Conservation (phyloP, 352 stramenopile species). For the Pythium brachiatum region DNA sequence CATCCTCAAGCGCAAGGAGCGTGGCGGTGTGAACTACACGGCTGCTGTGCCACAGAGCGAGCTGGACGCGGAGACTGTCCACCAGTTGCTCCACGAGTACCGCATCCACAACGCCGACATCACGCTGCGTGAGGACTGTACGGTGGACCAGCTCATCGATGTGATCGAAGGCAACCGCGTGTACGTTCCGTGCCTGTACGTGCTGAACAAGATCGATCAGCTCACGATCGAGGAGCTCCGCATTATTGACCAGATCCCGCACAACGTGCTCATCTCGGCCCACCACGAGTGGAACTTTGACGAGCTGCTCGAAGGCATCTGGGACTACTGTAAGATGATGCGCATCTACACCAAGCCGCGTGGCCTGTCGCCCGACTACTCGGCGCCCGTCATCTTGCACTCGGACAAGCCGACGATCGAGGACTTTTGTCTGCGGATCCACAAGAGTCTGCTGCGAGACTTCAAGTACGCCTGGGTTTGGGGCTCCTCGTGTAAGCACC, state of each 20-base stretch:
- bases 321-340: constrained; percentile 98
- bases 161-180: constrained; percentile 98
- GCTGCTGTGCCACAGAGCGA: constrained; percentile 90
- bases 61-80: constrained; percentile 93
- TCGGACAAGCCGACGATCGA: constrained; percentile 94
- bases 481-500: constrained; percentile 97
- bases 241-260: constrained; percentile 97
- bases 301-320: constrained; percentile 95
- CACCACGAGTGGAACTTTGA: constrained; percentile 99
- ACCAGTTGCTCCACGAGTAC: constrained; percentile 97
- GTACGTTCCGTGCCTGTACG: constrained; percentile 98
- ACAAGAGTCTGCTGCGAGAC: constrained; percentile 86
- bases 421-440: constrained; percentile 95
- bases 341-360: constrained; percentile 98
- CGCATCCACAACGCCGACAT: constrained; percentile 98
- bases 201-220: constrained; percentile 99
- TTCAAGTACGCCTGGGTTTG: constrained; percentile 98
- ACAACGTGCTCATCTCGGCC: constrained; percentile 97
- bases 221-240: constrained; percentile 98
- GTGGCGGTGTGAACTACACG: constrained; percentile 97
- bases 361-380: constrained; percentile 95
- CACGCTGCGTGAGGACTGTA: constrained; percentile 94
- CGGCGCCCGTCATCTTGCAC: constrained; percentile 97
- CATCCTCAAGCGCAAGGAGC: constrained; percentile 96
- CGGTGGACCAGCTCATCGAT: constrained; percentile 99